phyloP scores from a whole-genome alignment of 2,329 filamentous ascomycete genomes.

The Xylaria sp. region DNA sequence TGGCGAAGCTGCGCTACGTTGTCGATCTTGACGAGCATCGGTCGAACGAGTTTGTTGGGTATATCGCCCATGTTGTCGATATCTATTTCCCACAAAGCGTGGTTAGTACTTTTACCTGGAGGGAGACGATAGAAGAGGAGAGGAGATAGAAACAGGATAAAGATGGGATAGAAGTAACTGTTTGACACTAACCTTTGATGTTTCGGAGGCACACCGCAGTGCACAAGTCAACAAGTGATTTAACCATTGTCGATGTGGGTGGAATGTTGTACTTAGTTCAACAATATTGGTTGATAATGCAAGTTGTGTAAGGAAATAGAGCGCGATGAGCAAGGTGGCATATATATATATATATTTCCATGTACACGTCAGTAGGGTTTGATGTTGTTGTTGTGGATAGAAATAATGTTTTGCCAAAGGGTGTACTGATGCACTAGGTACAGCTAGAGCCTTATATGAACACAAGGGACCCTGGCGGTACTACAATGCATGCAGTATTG shows the following conservation, averaged over 20 bases:
- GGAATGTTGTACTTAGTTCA: neutral
- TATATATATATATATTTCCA: no score
- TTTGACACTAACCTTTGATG: conserved; percentile 52
- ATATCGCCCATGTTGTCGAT: conserved; percentile 79
- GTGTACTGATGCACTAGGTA: neutral
- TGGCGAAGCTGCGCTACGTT: conserved; percentile 78
- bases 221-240: conserved; percentile 64
- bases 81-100: conserved; percentile 42
- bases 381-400: neutral
- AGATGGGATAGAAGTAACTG: conserved; percentile 3
- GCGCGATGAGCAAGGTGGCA: neutral
- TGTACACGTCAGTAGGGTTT: neutral
- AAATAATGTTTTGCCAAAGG: neutral
- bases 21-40: conserved; percentile 77
- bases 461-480: neutral
- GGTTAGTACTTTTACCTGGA: conserved; percentile 29
- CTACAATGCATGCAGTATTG: neutral
- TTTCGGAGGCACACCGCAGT: conserved; percentile 64
- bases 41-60: conserved; percentile 72
- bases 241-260: conserved; percentile 46
- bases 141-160: neutral
- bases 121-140: neutral
- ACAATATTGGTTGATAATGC: neutral
- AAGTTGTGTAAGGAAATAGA: neutral
- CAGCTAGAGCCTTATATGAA: neutral